These are phyloP conservation scores for Trifolium subterraneum DNA, from an alignment of 306 rosid genomes.

Conservation along the genomic window DNA sequence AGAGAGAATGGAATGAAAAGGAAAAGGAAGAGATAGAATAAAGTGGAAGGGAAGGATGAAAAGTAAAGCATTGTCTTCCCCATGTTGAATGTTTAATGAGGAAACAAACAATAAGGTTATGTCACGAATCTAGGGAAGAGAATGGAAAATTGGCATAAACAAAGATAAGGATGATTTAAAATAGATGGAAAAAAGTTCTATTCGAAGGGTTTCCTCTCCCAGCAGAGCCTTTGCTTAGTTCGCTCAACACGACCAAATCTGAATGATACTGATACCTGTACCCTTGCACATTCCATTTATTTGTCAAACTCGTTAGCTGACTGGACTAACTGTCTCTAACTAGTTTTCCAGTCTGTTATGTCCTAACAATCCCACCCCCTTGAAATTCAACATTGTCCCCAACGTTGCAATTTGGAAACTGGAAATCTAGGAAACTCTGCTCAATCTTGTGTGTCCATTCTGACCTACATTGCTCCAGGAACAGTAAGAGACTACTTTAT, in stretches of 20 bases:
- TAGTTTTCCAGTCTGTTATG: neutral
- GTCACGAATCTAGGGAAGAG: constrained; percentile 11
- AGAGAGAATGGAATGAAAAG: constrained; percentile 8
- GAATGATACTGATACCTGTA: constrained; percentile 4
- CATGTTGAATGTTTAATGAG: constrained; percentile 18
- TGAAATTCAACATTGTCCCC: constrained; percentile 4
- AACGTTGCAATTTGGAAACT: constrained; percentile 8
- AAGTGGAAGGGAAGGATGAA: constrained; percentile 29
- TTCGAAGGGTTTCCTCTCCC: neutral
- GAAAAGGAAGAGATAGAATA: neutral
- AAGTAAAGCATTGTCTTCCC: constrained; percentile 5
- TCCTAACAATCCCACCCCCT: neutral
- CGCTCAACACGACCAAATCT: neutral
- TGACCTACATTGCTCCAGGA: neutral
- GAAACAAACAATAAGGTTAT: constrained; percentile 18
- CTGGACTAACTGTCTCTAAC: constrained; percentile 2
- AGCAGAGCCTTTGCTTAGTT: constrained; percentile 1
- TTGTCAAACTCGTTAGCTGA: neutral
- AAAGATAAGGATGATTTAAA: constrained; percentile 18
- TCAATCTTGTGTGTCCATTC: neutral
- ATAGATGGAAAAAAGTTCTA: neutral
- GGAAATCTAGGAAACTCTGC: constrained; percentile 15
- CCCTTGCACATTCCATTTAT: constrained; percentile 6
- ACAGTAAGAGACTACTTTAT: neutral
- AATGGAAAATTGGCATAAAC: constrained; percentile 4